Evolutionary conservation across 2,329 filamentous ascomycete genomes (phyloP).

Genomic region (Xylariales sp.): DNA sequence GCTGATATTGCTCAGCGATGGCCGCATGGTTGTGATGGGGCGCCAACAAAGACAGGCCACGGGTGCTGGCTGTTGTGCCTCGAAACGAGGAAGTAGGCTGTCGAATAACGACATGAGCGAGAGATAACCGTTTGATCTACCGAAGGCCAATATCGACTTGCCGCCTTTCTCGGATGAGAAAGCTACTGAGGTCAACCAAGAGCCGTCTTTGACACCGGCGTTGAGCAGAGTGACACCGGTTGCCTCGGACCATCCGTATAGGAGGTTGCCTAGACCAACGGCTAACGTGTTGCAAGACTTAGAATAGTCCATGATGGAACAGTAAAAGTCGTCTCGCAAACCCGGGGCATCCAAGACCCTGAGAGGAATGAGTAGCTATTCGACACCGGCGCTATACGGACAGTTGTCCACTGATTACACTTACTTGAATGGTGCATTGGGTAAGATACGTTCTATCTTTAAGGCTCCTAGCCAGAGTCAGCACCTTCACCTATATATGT

Average conservation of each 20-base stretch:
- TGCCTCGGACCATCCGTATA: conserved; percentile 91
- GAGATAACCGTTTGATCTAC: conserved; percentile 80
- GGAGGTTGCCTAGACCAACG: conserved; percentile 80
- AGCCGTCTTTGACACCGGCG: conserved; percentile 57
- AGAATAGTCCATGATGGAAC: conserved; percentile 89
- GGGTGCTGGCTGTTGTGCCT: conserved; percentile 75
- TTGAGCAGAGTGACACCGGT: conserved; percentile 71
- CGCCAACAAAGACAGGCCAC: conserved; percentile 87
- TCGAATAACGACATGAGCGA: conserved; percentile 83
- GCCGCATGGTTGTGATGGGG: conserved; percentile 67
- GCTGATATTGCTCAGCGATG: conserved; percentile 62
- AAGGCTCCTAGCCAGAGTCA: conserved; percentile 36
- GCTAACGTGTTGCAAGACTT: conserved; percentile 79
- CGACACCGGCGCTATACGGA: neutral
- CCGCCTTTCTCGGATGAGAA: conserved; percentile 85
- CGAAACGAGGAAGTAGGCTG: conserved; percentile 74
- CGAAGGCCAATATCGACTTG: conserved; percentile 85
- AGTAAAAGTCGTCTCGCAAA: conserved; percentile 96
- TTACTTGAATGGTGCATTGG: conserved; percentile 81
- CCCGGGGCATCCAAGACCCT: conserved; percentile 88
- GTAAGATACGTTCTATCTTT: conserved; percentile 62
- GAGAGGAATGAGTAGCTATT: conserved; percentile 11
- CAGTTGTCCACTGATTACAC: conserved; percentile 43
- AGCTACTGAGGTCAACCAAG: conserved; percentile 82
- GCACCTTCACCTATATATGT: conserved; percentile 5